Evolutionary conservation across 495 filamentous ascomycete species (phyloP), one percentile per base, ranked within the genome.

Genomic region (Penicillium paradoxum): DNA sequence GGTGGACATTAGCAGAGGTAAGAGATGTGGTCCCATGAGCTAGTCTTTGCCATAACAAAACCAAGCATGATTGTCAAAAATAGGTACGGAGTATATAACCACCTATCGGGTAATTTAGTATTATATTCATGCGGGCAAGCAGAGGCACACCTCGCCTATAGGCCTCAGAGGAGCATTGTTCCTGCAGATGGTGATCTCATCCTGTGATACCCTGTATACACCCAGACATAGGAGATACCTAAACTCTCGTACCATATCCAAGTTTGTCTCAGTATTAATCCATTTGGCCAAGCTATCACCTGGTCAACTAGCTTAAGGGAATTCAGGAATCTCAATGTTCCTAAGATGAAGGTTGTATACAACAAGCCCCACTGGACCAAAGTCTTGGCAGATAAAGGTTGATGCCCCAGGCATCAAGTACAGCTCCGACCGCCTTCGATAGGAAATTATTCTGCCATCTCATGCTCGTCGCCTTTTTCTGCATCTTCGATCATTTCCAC

Each of bases 401-500:
- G 25, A 15, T 19, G 17, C 49, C 38, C 43, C 18, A 25, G 49
- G 49, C 39, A 34, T 18, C 1, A 29, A 3, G 10, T 13, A 14
- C 11, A 40, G 49, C 27, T 51, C 2, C 30, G 17, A 43, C 52
- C 51, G 47, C 59, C 29, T 19, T 53, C 3, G n/a, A 33, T 30
- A 40, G 32, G 54, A 62, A 56, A 57, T 47, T 63, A 68, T 68
- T 68, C 65, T 70, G 65, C 65, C 60, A 52, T 18, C 18, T 33
- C 13, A 51, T 63, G 57, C 46, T 54, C 53, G 62, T 51, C 51
- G 51, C 34, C 57, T 62, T 69, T 65, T 63, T 66, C 42, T 45
- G 44, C 54, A 58, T 69, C 60, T 59, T 65, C 39, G 18, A 34
- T 33, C 1, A 34, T 43, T 43, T 24, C 19, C 47, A 43, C 21